phyloP scores from a whole-genome alignment of 768 basidiomycete genomes.

The Russula griseocarnosa region DNA sequence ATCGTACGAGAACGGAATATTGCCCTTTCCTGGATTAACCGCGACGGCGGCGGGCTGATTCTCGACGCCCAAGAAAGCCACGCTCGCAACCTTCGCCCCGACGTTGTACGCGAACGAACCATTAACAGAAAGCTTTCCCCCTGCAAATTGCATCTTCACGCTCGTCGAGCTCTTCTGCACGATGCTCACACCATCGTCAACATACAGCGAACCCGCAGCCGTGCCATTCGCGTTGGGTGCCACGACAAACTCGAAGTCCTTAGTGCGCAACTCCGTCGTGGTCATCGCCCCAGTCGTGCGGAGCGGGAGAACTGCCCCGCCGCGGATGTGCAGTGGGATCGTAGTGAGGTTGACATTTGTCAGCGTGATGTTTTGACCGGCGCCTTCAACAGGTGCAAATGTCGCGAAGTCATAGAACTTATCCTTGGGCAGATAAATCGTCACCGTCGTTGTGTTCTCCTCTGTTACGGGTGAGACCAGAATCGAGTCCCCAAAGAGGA shows the following conservation, averaged over 20 bases:
- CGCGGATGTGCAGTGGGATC: constrained; percentile 61
- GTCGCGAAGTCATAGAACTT: constrained; percentile 62
- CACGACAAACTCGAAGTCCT: constrained; percentile 59
- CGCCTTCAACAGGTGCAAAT: constrained; percentile 46
- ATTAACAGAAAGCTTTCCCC: constrained; percentile 32
- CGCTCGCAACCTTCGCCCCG: constrained; percentile 36
- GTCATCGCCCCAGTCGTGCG: constrained; percentile 56
- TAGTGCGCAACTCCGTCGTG: constrained; percentile 49
- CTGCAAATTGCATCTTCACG: constrained; percentile 33
- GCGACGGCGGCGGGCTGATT: constrained; percentile 29
- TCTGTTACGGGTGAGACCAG: constrained; percentile 67
- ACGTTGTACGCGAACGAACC: constrained; percentile 34
- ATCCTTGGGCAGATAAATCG: constrained; percentile 59
- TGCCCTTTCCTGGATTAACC: constrained; percentile 29
- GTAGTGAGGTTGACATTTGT: constrained; percentile 48
- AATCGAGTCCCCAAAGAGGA: constrained; percentile 63
- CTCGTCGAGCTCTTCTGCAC: constrained; percentile 33
- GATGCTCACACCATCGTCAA: constrained; percentile 61
- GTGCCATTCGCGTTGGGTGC: constrained; percentile 50
- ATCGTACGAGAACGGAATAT: constrained; percentile 37
- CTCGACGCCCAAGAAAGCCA: constrained; percentile 36
- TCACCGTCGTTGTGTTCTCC: constrained; percentile 54
- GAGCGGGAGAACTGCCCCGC: constrained; percentile 57
- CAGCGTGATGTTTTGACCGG: constrained; percentile 44
- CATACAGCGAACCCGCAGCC: constrained; percentile 52